Conservation (phyloP, 2,329 filamentous ascomycete species). For the Apiospora sp. region DNA sequence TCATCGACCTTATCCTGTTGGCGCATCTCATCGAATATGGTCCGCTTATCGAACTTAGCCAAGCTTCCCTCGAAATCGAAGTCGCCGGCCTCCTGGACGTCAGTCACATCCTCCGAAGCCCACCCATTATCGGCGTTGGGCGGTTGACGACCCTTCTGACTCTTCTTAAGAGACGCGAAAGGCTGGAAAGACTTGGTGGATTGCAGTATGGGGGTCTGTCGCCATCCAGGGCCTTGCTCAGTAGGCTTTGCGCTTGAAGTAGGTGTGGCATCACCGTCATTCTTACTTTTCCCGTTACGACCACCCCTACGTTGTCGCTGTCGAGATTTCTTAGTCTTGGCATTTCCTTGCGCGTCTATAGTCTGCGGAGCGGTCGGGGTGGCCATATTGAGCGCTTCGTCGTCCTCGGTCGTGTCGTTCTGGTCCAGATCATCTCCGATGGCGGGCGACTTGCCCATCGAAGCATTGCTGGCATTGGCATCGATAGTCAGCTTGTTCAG, state of each 20-base stretch:
- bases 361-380: slow-evolving; percentile 32
- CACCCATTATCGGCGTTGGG: slow-evolving; percentile 74
- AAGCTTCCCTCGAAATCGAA: slow-evolving; percentile 93
- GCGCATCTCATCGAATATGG: slow-evolving; percentile 89
- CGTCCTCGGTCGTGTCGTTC: slow-evolving; percentile 35
- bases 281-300: slow-evolving; percentile 29
- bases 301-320: slow-evolving; percentile 36
- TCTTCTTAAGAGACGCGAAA: slow-evolving; percentile 66
- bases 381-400: slow-evolving; percentile 30
- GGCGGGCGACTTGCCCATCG: too few relatives aligned
- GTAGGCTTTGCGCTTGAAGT: slow-evolving; percentile 34
- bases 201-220: slow-evolving; percentile 67
- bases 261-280: slow-evolving; percentile 31
- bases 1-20: slow-evolving; percentile 91
- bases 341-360: slow-evolving; percentile 23
- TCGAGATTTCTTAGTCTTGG: slow-evolving; percentile 33
- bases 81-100: slow-evolving; percentile 90
- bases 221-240: slow-evolving; percentile 60
- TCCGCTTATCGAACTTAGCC: slow-evolving; percentile 93
- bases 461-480: slow-evolving; percentile 5
- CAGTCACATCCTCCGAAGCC: slow-evolving; percentile 95
- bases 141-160: slow-evolving; percentile 51
- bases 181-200: slow-evolving; percentile 70
- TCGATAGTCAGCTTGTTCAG: slow-evolving; percentile 12
- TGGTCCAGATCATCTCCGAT: slow-evolving; percentile 27